phyloP scores from a whole-genome alignment of 495 filamentous ascomycete genomes.

The Cercophora newfieldiana region DNA sequence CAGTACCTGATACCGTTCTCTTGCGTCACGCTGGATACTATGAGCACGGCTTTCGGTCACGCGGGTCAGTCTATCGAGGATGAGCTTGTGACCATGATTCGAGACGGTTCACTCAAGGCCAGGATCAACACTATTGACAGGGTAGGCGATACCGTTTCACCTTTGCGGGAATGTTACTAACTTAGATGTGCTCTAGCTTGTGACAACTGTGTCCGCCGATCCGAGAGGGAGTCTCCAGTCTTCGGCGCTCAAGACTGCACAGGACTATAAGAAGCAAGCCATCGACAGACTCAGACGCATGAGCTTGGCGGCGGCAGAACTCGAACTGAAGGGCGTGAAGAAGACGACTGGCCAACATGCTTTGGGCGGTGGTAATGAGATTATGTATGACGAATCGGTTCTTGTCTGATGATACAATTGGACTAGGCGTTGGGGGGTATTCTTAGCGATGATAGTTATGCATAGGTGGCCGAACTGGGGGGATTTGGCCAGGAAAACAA shows the following conservation, averaged over 20 bases:
- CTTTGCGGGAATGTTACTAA: background rate
- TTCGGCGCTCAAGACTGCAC: constrained; percentile 63
- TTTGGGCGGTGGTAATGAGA: background rate
- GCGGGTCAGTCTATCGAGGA: constrained; percentile 63
- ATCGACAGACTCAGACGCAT: constrained; percentile 74
- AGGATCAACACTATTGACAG: constrained; percentile 81
- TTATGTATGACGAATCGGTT: constrained; percentile 6
- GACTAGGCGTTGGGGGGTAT: background rate
- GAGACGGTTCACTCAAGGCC: constrained; percentile 66
- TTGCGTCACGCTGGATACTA: constrained; percentile 66
- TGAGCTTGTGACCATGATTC: constrained; percentile 77
- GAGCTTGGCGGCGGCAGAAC: constrained; percentile 68
- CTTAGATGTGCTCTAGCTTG: constrained; percentile 45
- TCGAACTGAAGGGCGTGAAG: constrained; percentile 59
- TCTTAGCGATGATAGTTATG: background rate
- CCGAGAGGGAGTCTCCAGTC: constrained; percentile 66
- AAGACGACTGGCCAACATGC: background rate
- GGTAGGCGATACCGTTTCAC: constrained; percentile 43
- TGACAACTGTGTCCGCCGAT: constrained; percentile 67
- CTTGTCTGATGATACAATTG: background rate
- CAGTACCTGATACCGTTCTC: constrained; percentile 86
- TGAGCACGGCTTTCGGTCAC: constrained; percentile 65
- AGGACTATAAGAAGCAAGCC: constrained; percentile 69
- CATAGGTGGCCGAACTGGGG: background rate
- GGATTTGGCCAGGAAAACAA: background rate